Evolutionary conservation across 129 eudicot genomes (phyloP).

Genomic region (Chrysanthemum lavandulifolium): DNA sequence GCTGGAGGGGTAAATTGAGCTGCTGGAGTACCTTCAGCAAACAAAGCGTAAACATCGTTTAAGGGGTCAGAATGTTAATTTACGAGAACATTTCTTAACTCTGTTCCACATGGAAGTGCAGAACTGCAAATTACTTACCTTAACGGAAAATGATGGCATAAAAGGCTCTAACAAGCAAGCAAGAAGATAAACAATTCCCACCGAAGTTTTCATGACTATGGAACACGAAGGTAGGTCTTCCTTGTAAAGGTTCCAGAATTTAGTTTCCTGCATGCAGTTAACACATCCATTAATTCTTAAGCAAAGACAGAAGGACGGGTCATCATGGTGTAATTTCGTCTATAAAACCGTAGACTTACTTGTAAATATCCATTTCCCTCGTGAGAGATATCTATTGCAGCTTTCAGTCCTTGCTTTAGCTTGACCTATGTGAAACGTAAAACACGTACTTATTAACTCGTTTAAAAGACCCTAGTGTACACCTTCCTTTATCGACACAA

Average conservation of each 20-base stretch:
- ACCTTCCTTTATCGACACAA: no score
- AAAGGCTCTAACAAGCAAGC: slow-evolving; percentile 80
- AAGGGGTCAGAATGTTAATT: not conserved
- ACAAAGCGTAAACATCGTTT: slow-evolving; percentile 5
- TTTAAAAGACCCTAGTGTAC: no score
- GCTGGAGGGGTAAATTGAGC: slow-evolving; percentile 52
- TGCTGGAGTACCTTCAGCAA: slow-evolving; percentile 73
- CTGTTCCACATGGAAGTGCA: not conserved
- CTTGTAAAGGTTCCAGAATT: slow-evolving; percentile 90
- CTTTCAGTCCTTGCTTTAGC: slow-evolving; percentile 74
- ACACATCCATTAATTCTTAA: slow-evolving; percentile 4
- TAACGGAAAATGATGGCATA: slow-evolving; percentile 78
- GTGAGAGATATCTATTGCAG: slow-evolving; percentile 69
- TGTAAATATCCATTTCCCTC: not conserved
- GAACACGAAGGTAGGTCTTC: slow-evolving; percentile 69
- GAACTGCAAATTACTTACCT: slow-evolving; percentile 39
- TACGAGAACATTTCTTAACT: not conserved
- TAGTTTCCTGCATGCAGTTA: slow-evolving; percentile 53
- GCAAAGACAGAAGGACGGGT: no score
- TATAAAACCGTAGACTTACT: no score
- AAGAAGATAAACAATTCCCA: slow-evolving; percentile 77
- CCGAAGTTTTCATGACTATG: slow-evolving; percentile 70
- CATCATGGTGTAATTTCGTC: no score
- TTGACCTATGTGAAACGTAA: slow-evolving; percentile 46
- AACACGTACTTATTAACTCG: slow-evolving; percentile 13